Conservation (phyloP, 208 protist genomes). For the Leishmania gerbilli region DNA sequence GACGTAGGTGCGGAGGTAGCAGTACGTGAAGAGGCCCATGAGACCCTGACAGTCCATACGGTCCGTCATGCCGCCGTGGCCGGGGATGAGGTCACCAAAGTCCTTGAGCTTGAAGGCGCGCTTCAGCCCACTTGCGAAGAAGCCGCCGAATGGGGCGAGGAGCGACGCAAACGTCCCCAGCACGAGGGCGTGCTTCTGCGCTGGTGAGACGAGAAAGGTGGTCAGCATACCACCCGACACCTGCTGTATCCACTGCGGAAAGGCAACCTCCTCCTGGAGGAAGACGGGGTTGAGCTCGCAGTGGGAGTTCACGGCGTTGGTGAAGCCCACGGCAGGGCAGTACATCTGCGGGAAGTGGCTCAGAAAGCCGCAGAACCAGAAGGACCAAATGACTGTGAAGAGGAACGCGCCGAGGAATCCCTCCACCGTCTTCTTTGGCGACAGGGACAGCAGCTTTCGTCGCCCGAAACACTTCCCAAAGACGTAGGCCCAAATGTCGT, state of each 20-base stretch:
- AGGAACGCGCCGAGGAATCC: conserved; percentile 90
- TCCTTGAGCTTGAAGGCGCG: conserved; percentile 98
- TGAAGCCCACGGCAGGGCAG: conserved; percentile 86
- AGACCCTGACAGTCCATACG: conserved; percentile 98
- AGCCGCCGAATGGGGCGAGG: conserved; percentile 98
- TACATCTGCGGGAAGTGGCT: conserved; percentile 86
- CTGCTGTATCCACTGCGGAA: conserved; percentile 61
- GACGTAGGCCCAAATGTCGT: conserved; percentile 92
- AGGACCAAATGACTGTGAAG: conserved; percentile 90
- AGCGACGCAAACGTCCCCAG: conserved; percentile 96
- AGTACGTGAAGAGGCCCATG: conserved; percentile 95
- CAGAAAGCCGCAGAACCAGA: conserved; percentile 92
- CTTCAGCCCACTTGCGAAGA: conserved; percentile 98
- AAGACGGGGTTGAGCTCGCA: conserved; percentile 83
- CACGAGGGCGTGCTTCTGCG: conserved; percentile 94
- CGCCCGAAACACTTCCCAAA: conserved; percentile 93
- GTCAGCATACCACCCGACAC: conserved; percentile 46
- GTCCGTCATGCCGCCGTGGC: conserved; percentile 98
- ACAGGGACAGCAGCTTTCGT: conserved; percentile 80
- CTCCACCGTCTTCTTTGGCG: conserved; percentile 93
- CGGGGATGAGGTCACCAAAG: conserved; percentile 97
- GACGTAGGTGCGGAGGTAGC: conserved; percentile 83
- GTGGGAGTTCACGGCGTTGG: conserved; percentile 33
- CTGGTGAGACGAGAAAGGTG: conserved; percentile 62
- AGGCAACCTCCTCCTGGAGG: conserved; percentile 53